phyloP scores from a whole-genome alignment of 2,329 filamentous ascomycete species.

The Trichophyton simii region DNA sequence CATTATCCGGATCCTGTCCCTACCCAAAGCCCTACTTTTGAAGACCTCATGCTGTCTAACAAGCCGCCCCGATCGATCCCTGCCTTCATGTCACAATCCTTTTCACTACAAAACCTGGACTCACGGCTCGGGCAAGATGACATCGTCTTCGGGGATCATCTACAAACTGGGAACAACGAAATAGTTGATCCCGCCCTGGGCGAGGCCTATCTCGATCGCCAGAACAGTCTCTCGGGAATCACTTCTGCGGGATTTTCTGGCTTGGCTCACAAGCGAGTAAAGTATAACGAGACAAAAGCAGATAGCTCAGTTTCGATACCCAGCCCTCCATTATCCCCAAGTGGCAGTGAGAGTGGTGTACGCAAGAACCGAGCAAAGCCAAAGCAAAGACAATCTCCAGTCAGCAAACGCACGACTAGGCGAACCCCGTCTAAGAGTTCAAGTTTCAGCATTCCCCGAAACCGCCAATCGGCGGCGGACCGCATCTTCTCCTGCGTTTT shows the following conservation, averaged over 20 bases:
- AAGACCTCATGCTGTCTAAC: background rate
- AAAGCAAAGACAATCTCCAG: background rate
- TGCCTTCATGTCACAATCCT: background rate
- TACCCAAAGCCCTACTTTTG: conserved; percentile 9
- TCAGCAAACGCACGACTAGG: background rate
- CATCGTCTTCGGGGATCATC: background rate
- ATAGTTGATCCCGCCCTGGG: background rate
- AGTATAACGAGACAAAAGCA: background rate
- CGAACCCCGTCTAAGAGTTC: background rate
- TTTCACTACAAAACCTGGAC: background rate
- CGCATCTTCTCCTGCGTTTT: conserved; percentile 61
- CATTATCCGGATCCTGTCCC: conserved; percentile 17
- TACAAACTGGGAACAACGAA: background rate
- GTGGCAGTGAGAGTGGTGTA: background rate
- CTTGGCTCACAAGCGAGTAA: background rate
- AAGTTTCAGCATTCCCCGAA: background rate
- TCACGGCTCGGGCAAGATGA: background rate
- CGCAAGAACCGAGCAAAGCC: background rate
- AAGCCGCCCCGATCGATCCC: conserved; percentile 1
- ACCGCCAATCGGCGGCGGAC: conserved; percentile 6
- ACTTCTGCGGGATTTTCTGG: background rate
- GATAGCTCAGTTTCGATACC: background rate
- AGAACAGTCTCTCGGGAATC: background rate
- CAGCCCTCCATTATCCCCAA: background rate
- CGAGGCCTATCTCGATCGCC: background rate